Base-by-base conservation (phyloP, 768 basidiomycete genomes). In the Dendrothele bispora region DNA sequence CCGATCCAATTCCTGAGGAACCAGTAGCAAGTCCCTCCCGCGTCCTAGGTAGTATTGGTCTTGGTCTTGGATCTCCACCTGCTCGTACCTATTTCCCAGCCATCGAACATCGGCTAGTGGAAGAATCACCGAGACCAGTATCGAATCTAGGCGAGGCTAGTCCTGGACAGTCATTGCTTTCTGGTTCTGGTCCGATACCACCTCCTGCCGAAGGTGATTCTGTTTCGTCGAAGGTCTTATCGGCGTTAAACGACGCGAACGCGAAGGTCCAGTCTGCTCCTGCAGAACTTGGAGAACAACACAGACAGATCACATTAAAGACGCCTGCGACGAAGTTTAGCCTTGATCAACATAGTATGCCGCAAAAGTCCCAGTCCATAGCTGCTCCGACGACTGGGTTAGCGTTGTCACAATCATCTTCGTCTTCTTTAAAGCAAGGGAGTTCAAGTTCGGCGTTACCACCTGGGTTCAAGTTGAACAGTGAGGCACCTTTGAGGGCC, bases 261-360 rank as follows among this genome's bases (percentile, higher is more conserved):
- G 32, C 53, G 15, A 27, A 36, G 32, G 52, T 54, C 17, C 47
- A 18, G 56, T 77, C 82, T 22, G 82, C 84, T 0, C 85, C 84
- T 17, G 71, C 82, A 4, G 72, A 74, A 45, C 59, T 83, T 7
- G 71, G 71, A n/a, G 56, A 64, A 10, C 61, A 56, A 0, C 70
- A 71, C 43, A 62, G 60, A 5, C 59, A 61, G 24, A 57, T 72
- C 37, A 69, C 61, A 4, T 36, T 61, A 15, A 52, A 41, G 24
- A 53, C 56, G 17, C 69, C 60, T 10, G 42, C 51, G 24, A 29
- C 52, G 41, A 64, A 56, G 49, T 56, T 57, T 34, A 74, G 71
- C 52, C 55, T 73, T 8, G 71, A 73, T 43, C 8, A 43, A 11
- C 10, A 39, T 2, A 40, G n/a, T 38, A 26, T 17, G 17, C 24